Evolutionary conservation across 129 eudicot genomes (phyloP).

Genomic region (Gnaphalium uliginosum): DNA sequence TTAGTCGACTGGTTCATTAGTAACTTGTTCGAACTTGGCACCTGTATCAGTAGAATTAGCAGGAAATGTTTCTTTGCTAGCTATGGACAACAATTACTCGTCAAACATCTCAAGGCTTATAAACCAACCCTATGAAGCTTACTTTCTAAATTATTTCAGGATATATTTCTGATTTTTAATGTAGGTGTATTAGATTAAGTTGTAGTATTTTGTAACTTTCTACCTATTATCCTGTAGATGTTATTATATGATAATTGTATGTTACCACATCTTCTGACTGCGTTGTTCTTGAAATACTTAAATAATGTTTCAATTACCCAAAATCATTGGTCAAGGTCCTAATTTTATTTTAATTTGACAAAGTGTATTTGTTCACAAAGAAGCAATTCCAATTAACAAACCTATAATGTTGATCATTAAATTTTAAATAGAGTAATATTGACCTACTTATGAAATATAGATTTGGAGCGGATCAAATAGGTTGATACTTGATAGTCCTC

Average conservation of each 20-base stretch:
- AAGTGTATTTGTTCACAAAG: background rate
- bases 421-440: background rate
- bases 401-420: constrained; percentile 1
- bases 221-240: background rate
- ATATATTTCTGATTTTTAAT: no score
- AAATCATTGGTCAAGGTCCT: background rate
- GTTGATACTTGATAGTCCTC: background rate
- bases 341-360: background rate
- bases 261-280: background rate
- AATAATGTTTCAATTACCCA: background rate
- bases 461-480: background rate
- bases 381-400: background rate
- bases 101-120: background rate
- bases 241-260: background rate
- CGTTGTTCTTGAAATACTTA: background rate
- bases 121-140: background rate
- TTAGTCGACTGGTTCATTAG: background rate
- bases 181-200: background rate
- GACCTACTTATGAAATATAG: background rate
- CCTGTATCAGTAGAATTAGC: background rate
- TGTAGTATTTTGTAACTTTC: background rate
- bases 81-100: background rate
- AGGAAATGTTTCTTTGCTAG: background rate
- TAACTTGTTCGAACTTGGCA: background rate
- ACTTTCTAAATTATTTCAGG: no score